These are phyloP conservation scores for Baudoinia panamericana DNA, from an alignment of 495 filamentous ascomycete species.

Conservation along the genomic window DNA sequence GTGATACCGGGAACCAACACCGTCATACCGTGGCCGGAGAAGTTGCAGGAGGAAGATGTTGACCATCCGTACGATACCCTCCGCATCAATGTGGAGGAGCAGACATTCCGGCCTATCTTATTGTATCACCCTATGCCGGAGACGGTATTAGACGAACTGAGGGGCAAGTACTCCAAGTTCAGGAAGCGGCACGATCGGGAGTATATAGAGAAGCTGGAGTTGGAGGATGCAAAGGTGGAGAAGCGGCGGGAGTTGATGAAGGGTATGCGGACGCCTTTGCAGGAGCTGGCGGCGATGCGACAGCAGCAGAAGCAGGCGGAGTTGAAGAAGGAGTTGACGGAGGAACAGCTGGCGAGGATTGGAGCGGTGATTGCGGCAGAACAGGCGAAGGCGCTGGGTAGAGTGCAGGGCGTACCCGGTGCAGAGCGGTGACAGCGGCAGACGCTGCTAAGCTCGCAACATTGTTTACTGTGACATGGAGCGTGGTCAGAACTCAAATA, in stretches of 20 bases:
- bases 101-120: slow-evolving; percentile 63
- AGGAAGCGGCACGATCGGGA: slow-evolving; percentile 63
- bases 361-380: slow-evolving; percentile 52
- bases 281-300: slow-evolving; percentile 35
- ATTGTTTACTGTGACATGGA: too few relatives aligned
- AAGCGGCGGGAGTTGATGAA: slow-evolving; percentile 44
- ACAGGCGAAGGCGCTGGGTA: slow-evolving; percentile 11
- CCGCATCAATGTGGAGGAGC: slow-evolving; percentile 58
- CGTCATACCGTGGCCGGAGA: slow-evolving; percentile 59
- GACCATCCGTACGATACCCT: slow-evolving; percentile 57
- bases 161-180: slow-evolving; percentile 74
- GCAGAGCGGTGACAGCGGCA: too few relatives aligned
- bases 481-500: too few relatives aligned
- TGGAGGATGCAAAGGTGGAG: slow-evolving; percentile 43
- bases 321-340: slow-evolving; percentile 37
- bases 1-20: slow-evolving; percentile 47
- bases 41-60: slow-evolving; percentile 33
- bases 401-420: neutral
- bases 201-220: slow-evolving; percentile 49
- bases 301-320: slow-evolving; percentile 32
- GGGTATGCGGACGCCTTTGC: slow-evolving; percentile 41
- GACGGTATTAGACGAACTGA: slow-evolving; percentile 70
- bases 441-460: too few relatives aligned
- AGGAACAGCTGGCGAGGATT: slow-evolving; percentile 51
- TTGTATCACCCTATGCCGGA: slow-evolving; percentile 64